phyloP scores from a whole-genome alignment of 2,329 filamentous ascomycete species.

The Colletotrichum eleusines region DNA sequence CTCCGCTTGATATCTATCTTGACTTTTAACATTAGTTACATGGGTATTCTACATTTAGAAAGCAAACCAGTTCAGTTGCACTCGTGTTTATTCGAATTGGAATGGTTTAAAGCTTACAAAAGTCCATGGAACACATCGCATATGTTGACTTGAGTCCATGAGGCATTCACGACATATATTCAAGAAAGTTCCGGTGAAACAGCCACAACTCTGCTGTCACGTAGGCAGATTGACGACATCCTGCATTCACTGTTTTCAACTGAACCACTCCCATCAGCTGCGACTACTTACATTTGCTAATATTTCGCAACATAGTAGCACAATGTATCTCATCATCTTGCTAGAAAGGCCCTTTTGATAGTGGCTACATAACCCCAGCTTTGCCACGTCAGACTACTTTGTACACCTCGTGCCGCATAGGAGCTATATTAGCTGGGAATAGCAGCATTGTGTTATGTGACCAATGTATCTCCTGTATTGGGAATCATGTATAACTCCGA shows the following conservation, averaged over 20 bases:
- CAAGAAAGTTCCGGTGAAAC: neutral
- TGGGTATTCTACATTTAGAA: neutral
- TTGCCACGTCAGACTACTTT: slow-evolving; percentile 14
- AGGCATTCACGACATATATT: neutral
- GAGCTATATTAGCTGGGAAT: neutral
- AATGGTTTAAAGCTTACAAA: too few relatives aligned
- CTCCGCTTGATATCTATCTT: neutral
- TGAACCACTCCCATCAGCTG: neutral
- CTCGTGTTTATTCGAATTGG: neutral
- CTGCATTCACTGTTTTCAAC: neutral
- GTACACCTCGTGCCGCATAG: slow-evolving; percentile 8
- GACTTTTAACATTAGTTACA: neutral
- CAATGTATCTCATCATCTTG: neutral
- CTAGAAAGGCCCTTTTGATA: neutral
- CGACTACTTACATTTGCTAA: neutral
- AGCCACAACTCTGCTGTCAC: too few relatives aligned
- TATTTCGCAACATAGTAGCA: neutral
- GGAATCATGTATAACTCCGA: neutral
- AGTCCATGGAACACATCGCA: too few relatives aligned
- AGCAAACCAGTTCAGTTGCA: neutral
- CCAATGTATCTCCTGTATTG: neutral
- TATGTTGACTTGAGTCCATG: too few relatives aligned
- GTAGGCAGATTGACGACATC: neutral
- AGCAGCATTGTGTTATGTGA: neutral
- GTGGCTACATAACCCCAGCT: neutral